These are phyloP conservation scores for Hyphopichia wangnamkhiaoensis DNA, from an alignment of 1,139 yeast genomes.

Conservation along the genomic window DNA sequence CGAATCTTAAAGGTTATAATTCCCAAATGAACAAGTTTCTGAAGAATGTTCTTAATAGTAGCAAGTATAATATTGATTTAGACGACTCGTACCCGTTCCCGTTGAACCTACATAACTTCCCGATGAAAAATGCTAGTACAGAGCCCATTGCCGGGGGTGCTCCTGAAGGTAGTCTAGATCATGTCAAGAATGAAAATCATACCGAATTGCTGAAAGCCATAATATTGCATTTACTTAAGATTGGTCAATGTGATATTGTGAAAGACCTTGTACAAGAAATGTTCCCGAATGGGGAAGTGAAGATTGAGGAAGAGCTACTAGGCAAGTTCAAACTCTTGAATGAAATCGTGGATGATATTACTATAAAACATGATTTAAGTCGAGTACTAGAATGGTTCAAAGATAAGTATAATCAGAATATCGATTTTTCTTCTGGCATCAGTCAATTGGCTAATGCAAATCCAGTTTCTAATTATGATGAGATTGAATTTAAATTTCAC, in stretches of 20 bases:
- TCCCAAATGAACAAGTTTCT: constrained; percentile 37
- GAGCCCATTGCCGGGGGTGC: constrained; percentile 2
- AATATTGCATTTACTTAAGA: constrained; percentile 41
- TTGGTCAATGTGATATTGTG: constrained; percentile 43
- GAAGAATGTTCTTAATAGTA: constrained; percentile 35
- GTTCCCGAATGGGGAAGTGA: constrained; percentile 13
- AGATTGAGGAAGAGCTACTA: constrained; percentile 26
- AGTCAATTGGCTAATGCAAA: constrained; percentile 3
- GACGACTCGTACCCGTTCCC: constrained; percentile 50
- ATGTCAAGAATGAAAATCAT: constrained; percentile 28
- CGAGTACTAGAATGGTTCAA: constrained; percentile 40
- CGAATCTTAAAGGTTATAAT: constrained; percentile 37
- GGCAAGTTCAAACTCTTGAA: constrained; percentile 32
- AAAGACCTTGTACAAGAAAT: constrained; percentile 29
- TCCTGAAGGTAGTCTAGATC: constrained; percentile 13
- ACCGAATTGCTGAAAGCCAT: constrained; percentile 42
- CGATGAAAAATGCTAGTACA: constrained; percentile 16
- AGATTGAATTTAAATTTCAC: constrained; percentile 64
- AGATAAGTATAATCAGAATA: constrained; percentile 20
- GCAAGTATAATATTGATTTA: constrained; percentile 32
- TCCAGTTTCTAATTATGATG: constrained; percentile 10
- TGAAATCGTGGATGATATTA: constrained; percentile 39
- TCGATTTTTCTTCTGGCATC: background rate
- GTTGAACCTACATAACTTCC: constrained; percentile 33
- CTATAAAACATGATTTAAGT: constrained; percentile 33